Evolutionary conservation across 2,329 filamentous ascomycete species (phyloP), one percentile per base, ranked within the genome.

Genomic region (Huntiella savannae): DNA sequence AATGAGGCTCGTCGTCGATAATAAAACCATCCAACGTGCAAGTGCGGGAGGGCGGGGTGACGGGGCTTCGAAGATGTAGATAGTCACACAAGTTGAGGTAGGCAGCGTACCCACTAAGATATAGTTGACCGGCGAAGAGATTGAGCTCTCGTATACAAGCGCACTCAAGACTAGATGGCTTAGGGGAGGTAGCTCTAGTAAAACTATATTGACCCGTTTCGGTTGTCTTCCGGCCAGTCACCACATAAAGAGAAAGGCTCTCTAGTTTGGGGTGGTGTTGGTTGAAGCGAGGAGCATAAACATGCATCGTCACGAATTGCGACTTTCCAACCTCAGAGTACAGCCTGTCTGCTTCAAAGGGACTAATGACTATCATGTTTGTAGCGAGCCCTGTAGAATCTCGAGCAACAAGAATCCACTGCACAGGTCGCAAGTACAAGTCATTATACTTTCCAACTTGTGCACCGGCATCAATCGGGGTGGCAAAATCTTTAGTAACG

Each of bases 41-140:
- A 4, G 44, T 38, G 12, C 53, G 53, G 2, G 52, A 54, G 1
- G 53, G 50, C 3, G 47, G 41, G 6, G 50, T 36, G 8, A 47
- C 34, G 0, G 46, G 42, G 49, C 57, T 62, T 0, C 62, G 57
- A 0, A 80, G 54, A 0, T 74, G 69, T 0, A 82, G 58, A 37
- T 66, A 67, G 1, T 61, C 55, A 50, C 74, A 78, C 0, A 69
- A 54, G 1, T 60, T 55, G 0, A 56, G 51, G 50, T 83, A 85
- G 45, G 80, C 69, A 0, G 59, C 48, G 38, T 65, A 71, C 0
- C 63, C 66, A 0, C 55, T 57, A 7, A 83, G 61, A 52, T 83
- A 84, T 0, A 83, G 62, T 46, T 80, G 75, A 0, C 79, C 80
- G 0, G 80, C 64, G 46, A 85, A 83, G 0, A 84, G 58, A 38